Conservation (phyloP, 1,284 basidiomycete genomes). For the Pholiota adiposa region DNA sequence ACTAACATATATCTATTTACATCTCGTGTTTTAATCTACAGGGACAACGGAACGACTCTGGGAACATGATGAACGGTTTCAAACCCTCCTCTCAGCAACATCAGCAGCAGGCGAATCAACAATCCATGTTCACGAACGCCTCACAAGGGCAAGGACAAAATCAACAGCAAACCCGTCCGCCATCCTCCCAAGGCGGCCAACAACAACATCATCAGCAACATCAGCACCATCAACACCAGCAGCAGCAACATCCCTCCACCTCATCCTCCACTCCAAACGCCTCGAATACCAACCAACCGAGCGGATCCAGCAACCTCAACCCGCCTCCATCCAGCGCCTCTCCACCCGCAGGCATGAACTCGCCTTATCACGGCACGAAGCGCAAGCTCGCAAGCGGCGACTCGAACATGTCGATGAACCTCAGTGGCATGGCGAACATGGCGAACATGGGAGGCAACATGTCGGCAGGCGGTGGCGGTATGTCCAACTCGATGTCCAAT, state of each 20-base stretch:
- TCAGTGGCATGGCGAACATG: constrained; percentile 22
- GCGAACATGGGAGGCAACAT: constrained; percentile 14
- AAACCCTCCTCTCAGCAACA: constrained; percentile 1
- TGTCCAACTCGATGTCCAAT: too few relatives aligned
- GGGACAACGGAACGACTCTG: constrained; percentile 11
- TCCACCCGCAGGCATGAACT: background rate
- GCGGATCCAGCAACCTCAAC: background rate
- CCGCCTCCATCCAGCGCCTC: too few relatives aligned
- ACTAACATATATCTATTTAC: background rate
- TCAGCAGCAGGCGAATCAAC: constrained; percentile 14
- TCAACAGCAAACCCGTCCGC: background rate
- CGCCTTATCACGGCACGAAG: constrained; percentile 5
- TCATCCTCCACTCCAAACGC: background rate
- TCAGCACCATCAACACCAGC: background rate
- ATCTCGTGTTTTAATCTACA: background rate
- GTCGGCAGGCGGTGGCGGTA: too few relatives aligned
- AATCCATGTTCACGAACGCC: background rate
- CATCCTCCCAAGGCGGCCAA: constrained; percentile 1
- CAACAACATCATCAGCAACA: background rate
- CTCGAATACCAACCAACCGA: background rate
- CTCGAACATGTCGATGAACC: constrained; percentile 14
- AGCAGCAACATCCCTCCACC: background rate
- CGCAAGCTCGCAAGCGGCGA: constrained; percentile 8
- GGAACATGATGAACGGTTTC: constrained; percentile 16
- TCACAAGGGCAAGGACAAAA: background rate